Evolutionary conservation across 495 filamentous ascomycete species (phyloP).

Genomic region (Penicillium goetzii): DNA sequence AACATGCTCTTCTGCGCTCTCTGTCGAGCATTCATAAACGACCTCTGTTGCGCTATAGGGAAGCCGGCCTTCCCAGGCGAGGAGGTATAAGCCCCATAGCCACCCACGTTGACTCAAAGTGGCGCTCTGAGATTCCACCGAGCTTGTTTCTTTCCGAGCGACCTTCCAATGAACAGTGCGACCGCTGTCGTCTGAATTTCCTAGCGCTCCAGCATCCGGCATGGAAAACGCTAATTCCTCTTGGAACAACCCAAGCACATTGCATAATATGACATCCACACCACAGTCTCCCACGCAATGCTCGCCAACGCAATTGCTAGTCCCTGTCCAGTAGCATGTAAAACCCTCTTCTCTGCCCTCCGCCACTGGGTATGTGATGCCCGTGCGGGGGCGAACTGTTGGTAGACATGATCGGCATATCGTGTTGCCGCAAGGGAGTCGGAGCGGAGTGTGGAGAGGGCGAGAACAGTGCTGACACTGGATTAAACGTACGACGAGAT

Average conservation of each 20-base stretch:
- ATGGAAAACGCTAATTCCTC: slow-evolving; percentile 45
- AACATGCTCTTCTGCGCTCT: slow-evolving; percentile 46
- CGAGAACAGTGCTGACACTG: slow-evolving; percentile 77
- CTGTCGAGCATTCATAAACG: slow-evolving; percentile 51
- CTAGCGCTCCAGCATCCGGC: slow-evolving; percentile 3
- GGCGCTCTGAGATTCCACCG: slow-evolving; percentile 21
- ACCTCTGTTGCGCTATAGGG: slow-evolving; percentile 52
- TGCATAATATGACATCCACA: slow-evolving; percentile 73
- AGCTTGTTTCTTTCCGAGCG: slow-evolving; percentile 29
- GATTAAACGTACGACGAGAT: slow-evolving; percentile 65
- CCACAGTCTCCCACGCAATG: slow-evolving; percentile 79
- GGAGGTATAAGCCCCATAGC: slow-evolving; percentile 37
- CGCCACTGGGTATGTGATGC: slow-evolving; percentile 74
- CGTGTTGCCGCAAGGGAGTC: slow-evolving; percentile 81
- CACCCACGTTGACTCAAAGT: slow-evolving; percentile 20
- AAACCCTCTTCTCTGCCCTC: slow-evolving; percentile 68
- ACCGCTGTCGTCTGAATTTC: slow-evolving; percentile 43
- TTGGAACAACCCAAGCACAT: slow-evolving; percentile 60
- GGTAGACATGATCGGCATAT: slow-evolving; percentile 80
- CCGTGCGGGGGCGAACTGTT: slow-evolving; percentile 57
- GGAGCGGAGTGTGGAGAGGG: slow-evolving; percentile 68
- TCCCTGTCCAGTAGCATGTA: slow-evolving; percentile 65
- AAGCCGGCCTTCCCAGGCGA: slow-evolving; percentile 38
- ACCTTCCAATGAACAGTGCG: slow-evolving; percentile 47
- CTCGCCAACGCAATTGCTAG: slow-evolving; percentile 58